Base-by-base conservation (phyloP, 2,329 filamentous ascomycete species). In the Gyromitra esculenta region DNA sequence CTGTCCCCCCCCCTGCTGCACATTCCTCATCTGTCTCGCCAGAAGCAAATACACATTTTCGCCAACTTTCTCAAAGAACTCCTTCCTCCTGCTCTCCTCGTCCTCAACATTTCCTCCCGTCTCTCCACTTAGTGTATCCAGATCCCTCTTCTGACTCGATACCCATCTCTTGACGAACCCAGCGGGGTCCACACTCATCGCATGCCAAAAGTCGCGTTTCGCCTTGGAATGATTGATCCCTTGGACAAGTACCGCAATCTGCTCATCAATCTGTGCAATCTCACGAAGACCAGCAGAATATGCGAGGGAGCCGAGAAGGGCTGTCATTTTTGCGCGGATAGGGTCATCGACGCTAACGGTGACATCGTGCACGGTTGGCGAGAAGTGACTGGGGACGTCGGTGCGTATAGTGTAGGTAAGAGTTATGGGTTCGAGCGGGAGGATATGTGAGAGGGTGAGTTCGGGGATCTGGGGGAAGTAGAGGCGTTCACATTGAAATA, bases 341-440 rank as follows among this genome's bases (percentile, higher is more conserved):
- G 94, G 93, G 82, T 97, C 93, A 80, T 96, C 92, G 15, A 97
- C 88, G 0, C 90, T 88, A 59, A 99, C 92, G 80, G 91, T 90
- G 62, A 99, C 87, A 83, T 98, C 95, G 85, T 97, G 97, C 80
- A 98, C 87, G 5, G 94, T 97, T 2, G 93, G 91, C 72, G 90
- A 85, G 80, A 89, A 90, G 82, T 95, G 91, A 82, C 94, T 95
- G 7, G 91, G 89, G 81, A 93, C 88, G 83, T 99, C 96, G 52
- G 97, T 92, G 75, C 95, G 93, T 82, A 99, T 96, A 7, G 94
- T 99, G 85, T 97, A 99, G 25, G 90, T 88, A 43, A 99, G 88
- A 81, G 91, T 90, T 81, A 97, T 88, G 0, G 96, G 94, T 5
- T 92, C 90, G 0, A 97, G 88, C 1, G 93, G 89, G 39, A 87